Conservation (phyloP, 257 asterid species). For the Primulina huaijiensis region DNA sequence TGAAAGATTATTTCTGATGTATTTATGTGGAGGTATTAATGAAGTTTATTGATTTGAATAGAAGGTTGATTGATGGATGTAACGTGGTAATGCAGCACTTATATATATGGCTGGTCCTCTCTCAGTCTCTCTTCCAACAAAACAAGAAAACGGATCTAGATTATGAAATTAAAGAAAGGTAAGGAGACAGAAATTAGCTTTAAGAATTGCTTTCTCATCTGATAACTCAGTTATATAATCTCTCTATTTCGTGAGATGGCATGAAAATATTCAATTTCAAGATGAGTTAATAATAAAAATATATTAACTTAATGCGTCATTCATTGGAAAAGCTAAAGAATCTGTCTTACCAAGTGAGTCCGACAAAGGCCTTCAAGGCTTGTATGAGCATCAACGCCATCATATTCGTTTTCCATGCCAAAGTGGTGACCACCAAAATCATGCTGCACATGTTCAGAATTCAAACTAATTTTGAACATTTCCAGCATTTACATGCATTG, state of each 20-base stretch:
- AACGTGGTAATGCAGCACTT: too few relatives aligned
- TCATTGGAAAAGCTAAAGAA: constrained; percentile 18
- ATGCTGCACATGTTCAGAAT: constrained; percentile 39
- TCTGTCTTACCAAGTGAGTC: constrained; percentile 74
- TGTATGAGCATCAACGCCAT: constrained; percentile 43
- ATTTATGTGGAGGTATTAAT: too few relatives aligned
- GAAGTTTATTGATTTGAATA: too few relatives aligned
- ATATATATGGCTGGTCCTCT: too few relatives aligned
- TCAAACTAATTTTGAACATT: constrained; percentile 7
- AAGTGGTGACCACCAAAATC: constrained; percentile 33
- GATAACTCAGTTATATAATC: not conserved
- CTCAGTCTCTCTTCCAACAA: too few relatives aligned
- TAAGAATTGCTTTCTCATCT: too few relatives aligned
- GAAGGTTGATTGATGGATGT: too few relatives aligned
- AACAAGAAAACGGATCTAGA: too few relatives aligned
- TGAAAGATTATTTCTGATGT: too few relatives aligned
- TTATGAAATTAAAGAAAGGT: too few relatives aligned
- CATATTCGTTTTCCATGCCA: constrained; percentile 27
- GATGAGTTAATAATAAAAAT: too few relatives aligned
- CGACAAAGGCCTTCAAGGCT: constrained; percentile 92
- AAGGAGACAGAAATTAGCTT: too few relatives aligned
- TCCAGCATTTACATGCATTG: constrained; percentile 7
- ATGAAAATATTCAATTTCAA: not conserved
- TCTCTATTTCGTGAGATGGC: not conserved
- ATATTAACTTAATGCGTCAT: not conserved